phyloP scores from a whole-genome alignment of 73 alveolate genomes.

The Paraurostyla sp. region DNA sequence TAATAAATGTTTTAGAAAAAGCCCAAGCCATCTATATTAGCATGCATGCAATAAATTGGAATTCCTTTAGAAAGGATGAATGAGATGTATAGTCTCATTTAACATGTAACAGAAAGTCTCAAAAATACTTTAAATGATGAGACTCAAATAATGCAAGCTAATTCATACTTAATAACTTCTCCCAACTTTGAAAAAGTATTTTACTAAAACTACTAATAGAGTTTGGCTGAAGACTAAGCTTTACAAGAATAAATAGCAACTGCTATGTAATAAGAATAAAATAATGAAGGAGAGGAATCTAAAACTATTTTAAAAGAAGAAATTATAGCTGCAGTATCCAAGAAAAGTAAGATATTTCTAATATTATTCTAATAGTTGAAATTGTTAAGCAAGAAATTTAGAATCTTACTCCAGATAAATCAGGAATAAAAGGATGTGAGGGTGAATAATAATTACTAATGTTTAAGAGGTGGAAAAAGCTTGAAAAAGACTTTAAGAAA shows the following conservation, averaged over 20 bases:
- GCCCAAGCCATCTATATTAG: constrained; percentile 16
- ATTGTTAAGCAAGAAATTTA: not conserved
- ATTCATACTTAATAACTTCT: constrained; percentile 65
- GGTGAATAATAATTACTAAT: constrained; percentile 83
- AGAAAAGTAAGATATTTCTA: not conserved
- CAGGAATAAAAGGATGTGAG: constrained; percentile 48
- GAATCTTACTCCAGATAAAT: not conserved
- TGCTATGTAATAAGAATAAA: too few species aligned
- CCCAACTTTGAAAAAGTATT: constrained; percentile 64
- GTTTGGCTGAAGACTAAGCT: not conserved
- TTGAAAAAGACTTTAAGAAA: constrained; percentile 87
- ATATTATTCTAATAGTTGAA: not conserved
- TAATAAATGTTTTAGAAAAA: constrained; percentile 70
- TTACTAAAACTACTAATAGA: not conserved
- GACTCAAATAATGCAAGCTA: constrained; percentile 48
- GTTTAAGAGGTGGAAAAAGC: constrained; percentile 92
- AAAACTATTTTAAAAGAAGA: too few species aligned
- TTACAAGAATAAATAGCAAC: too few species aligned
- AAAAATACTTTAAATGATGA: constrained; percentile 62
- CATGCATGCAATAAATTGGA: constrained; percentile 7
- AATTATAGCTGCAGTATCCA: not conserved
- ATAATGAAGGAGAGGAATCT: too few species aligned
- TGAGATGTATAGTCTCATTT: constrained; percentile 16
- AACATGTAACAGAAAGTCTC: constrained; percentile 61
- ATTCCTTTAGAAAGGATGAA: constrained; percentile 51